Evolutionary conservation across 2,329 filamentous ascomycete genomes (phyloP), one percentile per base, ranked within the genome.

Genomic region (Diaporthe caulivora): DNA sequence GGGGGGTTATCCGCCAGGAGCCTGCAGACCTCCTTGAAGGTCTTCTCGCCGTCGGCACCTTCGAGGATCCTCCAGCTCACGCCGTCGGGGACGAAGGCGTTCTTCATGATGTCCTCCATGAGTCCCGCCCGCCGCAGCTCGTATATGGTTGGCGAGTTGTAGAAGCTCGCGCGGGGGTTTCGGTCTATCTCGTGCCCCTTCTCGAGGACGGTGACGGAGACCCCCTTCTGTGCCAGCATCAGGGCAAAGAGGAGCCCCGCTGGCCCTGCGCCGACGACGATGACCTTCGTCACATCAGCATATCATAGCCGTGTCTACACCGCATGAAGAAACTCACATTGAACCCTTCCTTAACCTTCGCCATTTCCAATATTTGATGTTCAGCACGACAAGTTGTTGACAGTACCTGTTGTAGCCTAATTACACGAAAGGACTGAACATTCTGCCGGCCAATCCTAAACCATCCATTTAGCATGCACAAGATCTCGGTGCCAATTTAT

Each of bases 101-200:
- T 58, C 65, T 75, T 74, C 58, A 75, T 72, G 26, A 81, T 78
- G 8, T 80, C 77, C 31, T 79, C 79, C 7, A 81, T 74, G 11
- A 82, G 75, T 0, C 81, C 81, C 0, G 77, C 79, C 7, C 78
- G 76, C 55, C 78, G 75, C 42, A 80, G 77, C 51, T 80, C 78
- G 57, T 75, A 73, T 65, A 76, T 78, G 0, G 76, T 76, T 9
- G 78, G 78, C 24, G 76, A 64, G 55, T 74, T 78, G 74, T 82
- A 81, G 75, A 80, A 78, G 58, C 76, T 79, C 5, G 81, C 81
- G 37, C 80, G 78, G 11, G 80, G 79, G 58, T 80, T 78, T 7
- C 74, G 78, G 72, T 82, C 80, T 29, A 81, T 70, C 34, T 72
- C 65, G n/a, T 55, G 13, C 21, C 78, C 77, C 69, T 78, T 77